phyloP scores from a whole-genome alignment of 164 flowering plant genomes.

The Macadamia integrifolia region DNA sequence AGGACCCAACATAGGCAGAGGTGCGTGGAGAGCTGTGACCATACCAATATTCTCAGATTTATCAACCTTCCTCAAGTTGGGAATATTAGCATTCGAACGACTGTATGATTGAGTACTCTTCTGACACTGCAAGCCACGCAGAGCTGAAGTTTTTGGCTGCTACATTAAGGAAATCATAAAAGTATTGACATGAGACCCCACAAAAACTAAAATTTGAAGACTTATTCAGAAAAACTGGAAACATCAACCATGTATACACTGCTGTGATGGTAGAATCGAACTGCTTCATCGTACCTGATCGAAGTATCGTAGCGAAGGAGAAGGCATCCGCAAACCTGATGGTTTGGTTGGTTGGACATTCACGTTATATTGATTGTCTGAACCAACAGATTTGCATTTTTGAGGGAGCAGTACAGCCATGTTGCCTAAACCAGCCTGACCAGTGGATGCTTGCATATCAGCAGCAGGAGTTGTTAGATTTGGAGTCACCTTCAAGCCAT shows the following conservation, averaged over 20 bases:
- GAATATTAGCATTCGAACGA: conserved; percentile 12
- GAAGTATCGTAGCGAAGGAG: background rate
- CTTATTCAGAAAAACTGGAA: background rate
- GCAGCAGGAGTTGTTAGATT: conserved; percentile 11
- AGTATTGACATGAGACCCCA: background rate
- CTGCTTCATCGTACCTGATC: conserved; percentile 42
- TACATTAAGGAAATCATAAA: background rate
- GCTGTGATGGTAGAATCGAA: background rate
- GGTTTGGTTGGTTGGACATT: conserved; percentile 43
- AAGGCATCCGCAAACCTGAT: conserved; percentile 42
- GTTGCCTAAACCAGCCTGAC: conserved; percentile 13
- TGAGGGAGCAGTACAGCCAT: conserved; percentile 19
- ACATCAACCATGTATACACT: background rate
- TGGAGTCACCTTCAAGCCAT: conserved; percentile 15
- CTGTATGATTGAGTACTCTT: conserved; percentile 19
- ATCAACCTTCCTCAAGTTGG: conserved; percentile 11
- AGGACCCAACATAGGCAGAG: conserved; percentile 3
- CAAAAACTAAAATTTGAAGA: background rate
- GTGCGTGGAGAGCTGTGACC: conserved; percentile 2
- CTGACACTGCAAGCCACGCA: conserved; percentile 11
- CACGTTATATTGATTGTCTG: conserved; percentile 17
- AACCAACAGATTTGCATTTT: conserved; percentile 12
- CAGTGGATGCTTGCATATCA: conserved; percentile 15
- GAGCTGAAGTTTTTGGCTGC: conserved; percentile 47
- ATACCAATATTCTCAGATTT: conserved; percentile 1